Conservation (phyloP, 768 basidiomycete species). For the Auriscalpium orientale region DNA sequence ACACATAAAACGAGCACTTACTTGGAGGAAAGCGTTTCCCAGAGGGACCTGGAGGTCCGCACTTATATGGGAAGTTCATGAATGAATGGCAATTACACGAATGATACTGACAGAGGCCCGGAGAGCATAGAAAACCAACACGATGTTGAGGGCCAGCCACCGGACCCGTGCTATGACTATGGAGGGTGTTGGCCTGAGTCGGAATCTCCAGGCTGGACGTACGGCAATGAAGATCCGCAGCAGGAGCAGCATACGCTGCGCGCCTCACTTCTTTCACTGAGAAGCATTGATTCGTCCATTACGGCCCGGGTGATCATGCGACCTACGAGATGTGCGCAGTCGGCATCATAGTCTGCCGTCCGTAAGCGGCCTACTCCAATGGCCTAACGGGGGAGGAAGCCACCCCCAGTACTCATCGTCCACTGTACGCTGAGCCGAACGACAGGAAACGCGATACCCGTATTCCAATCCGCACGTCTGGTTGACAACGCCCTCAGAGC, state of each 20-base stretch:
- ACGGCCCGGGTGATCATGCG: not conserved
- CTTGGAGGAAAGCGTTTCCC: slow-evolving; percentile 70
- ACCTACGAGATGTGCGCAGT: slow-evolving; percentile 77
- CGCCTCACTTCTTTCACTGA: slow-evolving; percentile 71
- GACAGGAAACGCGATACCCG: slow-evolving; percentile 76
- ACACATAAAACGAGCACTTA: slow-evolving; percentile 5
- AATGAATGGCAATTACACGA: too few relatives aligned
- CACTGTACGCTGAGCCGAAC: slow-evolving; percentile 84
- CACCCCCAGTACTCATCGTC: slow-evolving; percentile 76
- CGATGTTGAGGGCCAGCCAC: slow-evolving; percentile 89
- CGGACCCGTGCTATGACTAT: slow-evolving; percentile 63
- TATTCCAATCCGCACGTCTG: slow-evolving; percentile 74
- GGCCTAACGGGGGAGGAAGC: slow-evolving; percentile 3
- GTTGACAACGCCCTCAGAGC: slow-evolving; percentile 64
- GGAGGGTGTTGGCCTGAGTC: slow-evolving; percentile 37
- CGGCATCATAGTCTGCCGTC: slow-evolving; percentile 60
- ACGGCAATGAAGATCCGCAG: slow-evolving; percentile 6
- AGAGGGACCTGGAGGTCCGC: slow-evolving; percentile 57
- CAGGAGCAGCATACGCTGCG: slow-evolving; percentile 64
- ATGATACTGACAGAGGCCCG: slow-evolving; percentile 51
- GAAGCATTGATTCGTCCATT: not conserved
- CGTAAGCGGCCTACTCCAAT: slow-evolving; percentile 2
- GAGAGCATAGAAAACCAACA: slow-evolving; percentile 81
- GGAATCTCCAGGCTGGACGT: not conserved
- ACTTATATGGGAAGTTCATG: too few relatives aligned